These are phyloP conservation scores for Neonectria magnoliae DNA, from an alignment of 2,329 filamentous ascomycete genomes.

Conservation along the genomic window DNA sequence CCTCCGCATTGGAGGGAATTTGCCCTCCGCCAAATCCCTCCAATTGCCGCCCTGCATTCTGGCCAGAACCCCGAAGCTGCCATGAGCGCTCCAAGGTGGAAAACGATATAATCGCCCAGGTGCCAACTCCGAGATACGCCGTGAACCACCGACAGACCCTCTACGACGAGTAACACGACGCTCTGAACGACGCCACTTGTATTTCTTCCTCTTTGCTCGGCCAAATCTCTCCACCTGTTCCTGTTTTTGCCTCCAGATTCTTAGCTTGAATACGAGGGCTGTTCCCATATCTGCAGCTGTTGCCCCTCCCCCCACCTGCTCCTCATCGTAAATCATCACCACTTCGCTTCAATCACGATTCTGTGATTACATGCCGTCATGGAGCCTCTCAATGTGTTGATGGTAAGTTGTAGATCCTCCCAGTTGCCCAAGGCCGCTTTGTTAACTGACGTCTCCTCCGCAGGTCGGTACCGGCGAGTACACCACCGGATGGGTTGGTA, in stretches of 20 bases:
- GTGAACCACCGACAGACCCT: neutral
- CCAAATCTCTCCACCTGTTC: constrained; percentile 6
- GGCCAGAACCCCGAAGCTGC: constrained; percentile 40
- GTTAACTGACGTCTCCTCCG: constrained; percentile 21
- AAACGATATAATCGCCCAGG: constrained; percentile 18
- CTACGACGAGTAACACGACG: neutral
- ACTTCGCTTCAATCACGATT: constrained; percentile 3
- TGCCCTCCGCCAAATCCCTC: constrained; percentile 39
- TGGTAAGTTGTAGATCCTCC: constrained; percentile 59
- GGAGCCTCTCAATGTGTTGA: constrained; percentile 73
- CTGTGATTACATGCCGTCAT: constrained; percentile 47
- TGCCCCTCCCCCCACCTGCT: constrained; percentile 31
- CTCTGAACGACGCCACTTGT: neutral
- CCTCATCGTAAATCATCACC: constrained; percentile 17
- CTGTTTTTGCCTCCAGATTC: neutral
- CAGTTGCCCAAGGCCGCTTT: neutral
- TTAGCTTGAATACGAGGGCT: neutral
- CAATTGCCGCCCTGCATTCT: constrained; percentile 40
- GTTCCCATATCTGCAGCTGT: constrained; percentile 26
- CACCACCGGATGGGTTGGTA: constrained; percentile 92
- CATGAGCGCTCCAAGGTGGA: constrained; percentile 17
- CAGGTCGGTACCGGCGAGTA: constrained; percentile 94
- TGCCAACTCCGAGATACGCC: constrained; percentile 24
- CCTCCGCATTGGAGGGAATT: constrained; percentile 38
- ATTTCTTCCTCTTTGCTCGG: constrained; percentile 7